A percentile compares a stretch with the other conserved stretches of the same genome.
These are phyloP conservation scores for Albifimbria verrucaria DNA, from an alignment of 2,329 filamentous ascomycete genomes.

Conservation along the genomic window DNA sequence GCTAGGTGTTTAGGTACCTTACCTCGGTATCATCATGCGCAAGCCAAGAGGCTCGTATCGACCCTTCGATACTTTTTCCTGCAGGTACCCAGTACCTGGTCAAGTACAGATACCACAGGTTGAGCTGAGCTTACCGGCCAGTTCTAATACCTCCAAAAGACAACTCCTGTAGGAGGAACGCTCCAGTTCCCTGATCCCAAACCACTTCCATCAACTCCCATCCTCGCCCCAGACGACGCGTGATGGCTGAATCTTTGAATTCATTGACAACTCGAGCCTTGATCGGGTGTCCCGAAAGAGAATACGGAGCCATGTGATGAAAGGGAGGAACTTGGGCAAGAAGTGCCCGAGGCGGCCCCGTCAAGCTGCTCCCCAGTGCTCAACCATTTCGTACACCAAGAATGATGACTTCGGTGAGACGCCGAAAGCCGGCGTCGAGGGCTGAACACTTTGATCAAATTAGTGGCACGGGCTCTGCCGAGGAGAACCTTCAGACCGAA, in stretches of 20 bases:
- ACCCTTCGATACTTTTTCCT: no score
- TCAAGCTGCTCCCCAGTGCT: neutral
- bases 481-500: neutral
- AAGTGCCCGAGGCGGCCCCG: no score
- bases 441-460: neutral
- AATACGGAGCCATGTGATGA: conserved; percentile 14
- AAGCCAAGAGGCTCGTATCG: no score
- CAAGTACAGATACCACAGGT: no score
- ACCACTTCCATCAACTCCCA: neutral
- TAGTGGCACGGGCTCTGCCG: neutral
- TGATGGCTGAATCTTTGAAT: conserved; percentile 5
- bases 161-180: no score
- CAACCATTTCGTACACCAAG: neutral
- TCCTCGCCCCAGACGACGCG: no score
- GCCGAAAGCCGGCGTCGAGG: neutral
- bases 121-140: no score
- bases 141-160: no score
- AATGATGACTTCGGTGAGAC: neutral
- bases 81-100: no score
- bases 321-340: conserved; percentile 11
- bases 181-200: no score
- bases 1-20: no score
- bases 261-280: conserved; percentile 8
- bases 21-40: no score
- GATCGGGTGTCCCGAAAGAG: conserved; percentile 5